Evolutionary conservation across 495 filamentous ascomycete genomes (phyloP), one percentile per base, ranked within the genome.

Genomic region (Aspergillus coremiiformis): DNA sequence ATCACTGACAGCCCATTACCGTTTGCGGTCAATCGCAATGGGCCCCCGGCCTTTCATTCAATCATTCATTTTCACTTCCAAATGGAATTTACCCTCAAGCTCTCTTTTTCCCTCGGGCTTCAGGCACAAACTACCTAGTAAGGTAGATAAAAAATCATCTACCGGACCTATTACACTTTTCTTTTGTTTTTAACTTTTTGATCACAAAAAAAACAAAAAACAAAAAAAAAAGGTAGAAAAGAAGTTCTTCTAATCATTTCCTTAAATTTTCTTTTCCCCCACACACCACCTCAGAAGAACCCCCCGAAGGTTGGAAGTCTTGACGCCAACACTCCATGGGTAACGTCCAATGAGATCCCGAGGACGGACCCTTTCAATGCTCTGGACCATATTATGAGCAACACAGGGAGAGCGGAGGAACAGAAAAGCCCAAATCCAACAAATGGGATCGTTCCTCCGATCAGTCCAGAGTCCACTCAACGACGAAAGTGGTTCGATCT

Each of bases 321-420:
- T 58, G 55, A 58, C 55, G 55, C 59, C 55, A 61, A 53, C 44
- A 52, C 49, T 45, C 26, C 33, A 41, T 14, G 49, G 39, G 35
- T 37, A 39, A 48, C 41, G 33, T 21, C 58, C 58, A 61, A 61
- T 61, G 43, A 54, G 54, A 49, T 30, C 15, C 39, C 22, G 39
- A 49, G 44, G 37, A 29, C 30, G 42, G 22, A 27, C 35, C 27
- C 37, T 54, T 47, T 47, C 49, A 29, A 35, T 26, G 51, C 56
- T 58, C 51, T 54, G 52, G 52, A 46, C 52, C 48, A 29, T 37
- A 47, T 21, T 20, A 39, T 5, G 47, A n/a, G 53, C 42, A 21
- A 47, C 53, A 55, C 47, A 55, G 37, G 47, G 17, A 44, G 49
- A n/a, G n/a, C n/a, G n/a, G n/a, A 54, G 24, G 39, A 30, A 39